These are phyloP conservation scores for Anthoceros angustus DNA, from an alignment of 225 moss, liverwort and hornwort genomes.

Conservation along the genomic window DNA sequence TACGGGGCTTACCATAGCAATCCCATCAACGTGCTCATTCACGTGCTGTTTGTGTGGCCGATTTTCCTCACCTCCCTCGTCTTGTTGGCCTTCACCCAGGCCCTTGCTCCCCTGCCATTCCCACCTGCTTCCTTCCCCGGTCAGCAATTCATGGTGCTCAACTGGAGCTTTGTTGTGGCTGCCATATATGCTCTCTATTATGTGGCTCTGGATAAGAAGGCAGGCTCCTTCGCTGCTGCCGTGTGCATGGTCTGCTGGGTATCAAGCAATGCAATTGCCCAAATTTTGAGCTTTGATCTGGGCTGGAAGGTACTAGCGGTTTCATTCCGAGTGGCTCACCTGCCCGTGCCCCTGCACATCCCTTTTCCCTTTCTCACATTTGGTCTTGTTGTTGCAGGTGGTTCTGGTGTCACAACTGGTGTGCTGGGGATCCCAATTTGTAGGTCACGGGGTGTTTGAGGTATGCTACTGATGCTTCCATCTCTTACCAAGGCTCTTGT, in stretches of 20 bases:
- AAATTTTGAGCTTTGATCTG: constrained; percentile 25
- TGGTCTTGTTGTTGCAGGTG: constrained; percentile 23
- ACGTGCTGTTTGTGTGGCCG: constrained; percentile 61
- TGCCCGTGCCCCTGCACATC: neutral
- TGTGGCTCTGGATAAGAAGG: constrained; percentile 50
- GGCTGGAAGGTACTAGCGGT: constrained; percentile 38
- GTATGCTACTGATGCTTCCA: constrained; percentile 12
- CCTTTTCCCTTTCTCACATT: too few species aligned
- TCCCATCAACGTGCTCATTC: constrained; percentile 42
- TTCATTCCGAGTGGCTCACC: too few species aligned
- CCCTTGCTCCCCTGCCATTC: constrained; percentile 36
- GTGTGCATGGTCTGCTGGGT: constrained; percentile 54
- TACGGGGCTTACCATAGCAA: constrained; percentile 64
- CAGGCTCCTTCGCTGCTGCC: constrained; percentile 47
- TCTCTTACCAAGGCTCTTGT: neutral
- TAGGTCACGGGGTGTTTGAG: constrained; percentile 56
- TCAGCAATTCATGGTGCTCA: constrained; percentile 49
- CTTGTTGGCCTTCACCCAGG: constrained; percentile 36
- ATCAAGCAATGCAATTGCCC: constrained; percentile 47
- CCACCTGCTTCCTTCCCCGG: constrained; percentile 25
- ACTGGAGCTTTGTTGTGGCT: constrained; percentile 38
- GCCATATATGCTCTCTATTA: constrained; percentile 38
- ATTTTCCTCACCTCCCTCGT: constrained; percentile 40
- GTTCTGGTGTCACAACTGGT: constrained; percentile 31
- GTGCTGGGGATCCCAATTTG: constrained; percentile 46